Evolutionary conservation across 2,329 filamentous ascomycete species (phyloP), one percentile per base, ranked within the genome.

Genomic region (Arthrinium puccinioides): DNA sequence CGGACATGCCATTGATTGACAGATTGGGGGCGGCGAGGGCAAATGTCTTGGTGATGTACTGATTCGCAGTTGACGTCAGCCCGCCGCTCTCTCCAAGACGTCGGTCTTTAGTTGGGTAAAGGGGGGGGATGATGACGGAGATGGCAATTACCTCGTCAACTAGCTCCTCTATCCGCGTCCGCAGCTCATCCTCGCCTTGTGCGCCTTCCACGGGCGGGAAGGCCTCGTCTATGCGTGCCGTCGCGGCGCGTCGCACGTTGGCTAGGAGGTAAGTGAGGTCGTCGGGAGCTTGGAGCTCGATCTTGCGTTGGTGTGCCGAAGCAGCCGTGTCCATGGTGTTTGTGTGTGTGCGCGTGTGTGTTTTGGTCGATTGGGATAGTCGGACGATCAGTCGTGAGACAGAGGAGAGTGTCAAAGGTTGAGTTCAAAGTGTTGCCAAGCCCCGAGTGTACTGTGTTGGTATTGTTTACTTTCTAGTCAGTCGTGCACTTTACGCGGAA

Each of bases 261-360:
- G 71, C 63, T 49, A 84, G 71, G 20, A 90, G 73, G 60, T 81
- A 85, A 39, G 72, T 63, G 23, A 89, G 70, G 61, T 90, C 85
- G 33, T 82, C 77, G 28, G 79, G 75, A n/a, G 75, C 73, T 63
- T 89, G 84, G 36, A 90, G 76, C 63, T 89, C 85, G 57, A 90
- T 84, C 63, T 80, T 83, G 57, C 85, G 80, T 60, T 87, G 78
- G 29, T 41, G 48, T 18, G 50, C 42, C 13, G 48, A 46, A 14
- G 48, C 51, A 13, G 49, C 41, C 9, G 48, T 45, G 26, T 52
- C 49, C 48, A 52, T 52, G 18, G 13, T 20, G 24, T 8, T 10
- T 8, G 24, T 26, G 24, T 26, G 24, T 26, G 6, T 27, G 25
- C 15, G 25, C 9, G 10, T 7, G 25, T 27, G 25, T n/a, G 6